phyloP scores from a whole-genome alignment of 208 protist species.

The Borovskyia barvae region DNA sequence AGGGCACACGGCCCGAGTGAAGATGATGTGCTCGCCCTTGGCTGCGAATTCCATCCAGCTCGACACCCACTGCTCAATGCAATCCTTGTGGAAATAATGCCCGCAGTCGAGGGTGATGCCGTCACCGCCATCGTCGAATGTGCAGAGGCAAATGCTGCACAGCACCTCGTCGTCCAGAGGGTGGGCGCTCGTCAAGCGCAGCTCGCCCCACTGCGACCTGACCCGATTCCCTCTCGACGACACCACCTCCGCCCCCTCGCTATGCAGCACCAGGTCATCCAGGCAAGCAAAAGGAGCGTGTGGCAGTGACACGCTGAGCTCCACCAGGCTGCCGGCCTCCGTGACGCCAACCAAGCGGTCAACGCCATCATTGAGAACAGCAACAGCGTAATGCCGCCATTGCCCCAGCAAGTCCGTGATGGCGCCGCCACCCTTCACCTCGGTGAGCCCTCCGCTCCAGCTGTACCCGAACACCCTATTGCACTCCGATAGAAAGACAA shows the following conservation, averaged over 20 bases:
- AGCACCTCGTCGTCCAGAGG: conserved; percentile 30
- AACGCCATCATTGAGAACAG: conserved; percentile 3
- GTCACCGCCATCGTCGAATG: conserved; percentile 66
- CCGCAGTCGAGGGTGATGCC: conserved; percentile 85
- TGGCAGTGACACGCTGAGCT: conserved; percentile 7
- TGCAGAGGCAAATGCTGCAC: conserved; percentile 81
- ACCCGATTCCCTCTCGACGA: conserved; percentile 11
- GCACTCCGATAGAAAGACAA: conserved; percentile 48
- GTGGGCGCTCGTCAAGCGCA: conserved; percentile 13
- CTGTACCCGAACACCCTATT: conserved; percentile 56
- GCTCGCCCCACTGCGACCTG: not conserved
- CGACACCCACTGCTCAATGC: conserved; percentile 64
- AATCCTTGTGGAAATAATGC: conserved; percentile 81
- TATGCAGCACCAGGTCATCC: conserved; percentile 22
- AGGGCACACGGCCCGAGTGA: conserved; percentile 82
- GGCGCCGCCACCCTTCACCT: conserved; percentile 16
- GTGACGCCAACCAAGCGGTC: conserved; percentile 19
- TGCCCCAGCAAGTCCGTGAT: conserved; percentile 31
- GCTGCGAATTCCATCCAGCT: conserved; percentile 62
- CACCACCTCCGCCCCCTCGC: conserved; percentile 1
- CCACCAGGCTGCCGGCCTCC: conserved; percentile 21
- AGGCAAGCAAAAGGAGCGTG: not conserved
- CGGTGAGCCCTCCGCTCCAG: conserved; percentile 56
- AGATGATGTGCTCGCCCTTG: conserved; percentile 79
- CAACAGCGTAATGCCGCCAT: conserved; percentile 38